phyloP scores from a whole-genome alignment of 495 filamentous ascomycete genomes.

The Apodospora peruviana region DNA sequence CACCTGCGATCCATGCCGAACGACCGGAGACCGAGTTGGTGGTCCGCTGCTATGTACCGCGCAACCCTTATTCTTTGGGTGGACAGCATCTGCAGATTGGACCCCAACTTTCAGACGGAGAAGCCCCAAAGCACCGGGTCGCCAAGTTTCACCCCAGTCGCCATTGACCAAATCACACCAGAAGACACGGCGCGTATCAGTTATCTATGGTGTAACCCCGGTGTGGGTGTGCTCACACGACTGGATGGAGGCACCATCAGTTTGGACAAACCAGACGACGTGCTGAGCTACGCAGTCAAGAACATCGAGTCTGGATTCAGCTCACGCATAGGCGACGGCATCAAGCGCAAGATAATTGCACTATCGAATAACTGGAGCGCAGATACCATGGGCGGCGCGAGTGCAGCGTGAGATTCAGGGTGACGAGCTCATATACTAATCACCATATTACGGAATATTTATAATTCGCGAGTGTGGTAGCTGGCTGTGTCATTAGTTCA shows the following conservation, averaged over 20 bases:
- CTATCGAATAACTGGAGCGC: slow-evolving; percentile 29
- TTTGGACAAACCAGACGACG: slow-evolving; percentile 33
- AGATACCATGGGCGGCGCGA: slow-evolving; percentile 6
- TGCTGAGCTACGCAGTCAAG: slow-evolving; percentile 38
- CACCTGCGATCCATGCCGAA: slow-evolving; percentile 42
- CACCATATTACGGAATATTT: too few relatives aligned
- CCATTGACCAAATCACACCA: slow-evolving; percentile 34
- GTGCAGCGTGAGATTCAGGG: too few relatives aligned
- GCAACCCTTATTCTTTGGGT: slow-evolving; percentile 47
- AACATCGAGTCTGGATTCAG: slow-evolving; percentile 40
- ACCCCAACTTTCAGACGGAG: slow-evolving; percentile 28
- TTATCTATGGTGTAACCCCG: slow-evolving; percentile 34
- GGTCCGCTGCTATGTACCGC: slow-evolving; percentile 48
- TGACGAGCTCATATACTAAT: too few relatives aligned
- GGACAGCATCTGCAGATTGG: slow-evolving; percentile 31
- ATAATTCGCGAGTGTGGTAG: too few relatives aligned
- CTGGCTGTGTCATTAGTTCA: too few relatives aligned
- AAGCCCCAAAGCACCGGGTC: slow-evolving; percentile 8
- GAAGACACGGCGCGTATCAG: slow-evolving; percentile 32
- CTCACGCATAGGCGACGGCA: slow-evolving; percentile 40
- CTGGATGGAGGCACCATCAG: slow-evolving; percentile 22
- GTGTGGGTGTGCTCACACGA: slow-evolving; percentile 30
- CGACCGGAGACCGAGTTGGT: slow-evolving; percentile 46
- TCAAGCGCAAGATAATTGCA: slow-evolving; percentile 38
- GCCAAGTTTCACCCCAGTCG: slow-evolving; percentile 10